Evolutionary conservation across 176 grass and related monocot species (phyloP).

Genomic region (Oryza australiensis): DNA sequence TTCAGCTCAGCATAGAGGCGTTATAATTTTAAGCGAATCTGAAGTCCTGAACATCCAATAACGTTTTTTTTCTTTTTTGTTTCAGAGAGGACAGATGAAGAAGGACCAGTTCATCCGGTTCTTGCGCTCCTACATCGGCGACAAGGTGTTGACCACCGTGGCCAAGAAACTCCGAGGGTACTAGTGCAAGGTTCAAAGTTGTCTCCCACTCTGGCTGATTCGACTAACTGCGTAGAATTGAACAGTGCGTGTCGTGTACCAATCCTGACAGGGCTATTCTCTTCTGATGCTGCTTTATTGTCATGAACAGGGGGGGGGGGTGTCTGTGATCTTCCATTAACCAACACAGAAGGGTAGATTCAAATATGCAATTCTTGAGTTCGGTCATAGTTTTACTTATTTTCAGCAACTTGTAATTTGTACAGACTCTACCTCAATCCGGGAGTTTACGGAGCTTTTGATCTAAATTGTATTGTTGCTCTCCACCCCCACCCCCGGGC

Average conservation of each 20-base stretch:
- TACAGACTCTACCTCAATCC: slow-evolving; percentile 38
- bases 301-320: slow-evolving; percentile 19
- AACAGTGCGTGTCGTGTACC: slow-evolving; percentile 13
- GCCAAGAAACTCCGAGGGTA: slow-evolving; percentile 64
- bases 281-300: slow-evolving; percentile 32
- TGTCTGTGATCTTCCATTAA: slow-evolving; percentile 30
- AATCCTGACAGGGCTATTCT: slow-evolving; percentile 4
- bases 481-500: no score
- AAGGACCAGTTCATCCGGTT: slow-evolving; percentile 69
- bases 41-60: not conserved
- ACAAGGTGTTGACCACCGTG: slow-evolving; percentile 55
- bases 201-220: not conserved
- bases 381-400: slow-evolving; percentile 3
- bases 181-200: slow-evolving; percentile 29
- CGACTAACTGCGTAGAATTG: slow-evolving; percentile 21
- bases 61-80: not conserved
- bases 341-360: slow-evolving; percentile 36
- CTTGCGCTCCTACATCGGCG: slow-evolving; percentile 56
- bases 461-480: not conserved
- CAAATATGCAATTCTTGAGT: slow-evolving; percentile 2
- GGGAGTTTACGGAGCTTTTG: not conserved
- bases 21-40: not conserved
- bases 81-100: slow-evolving; percentile 71
- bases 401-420: slow-evolving; percentile 32
- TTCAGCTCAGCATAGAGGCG: not conserved